A percentile compares a stretch with the other conserved stretches of the same genome.
Conservation (phyloP, 2,329 filamentous ascomycete species). For the Lizonia empirigonia region DNA sequence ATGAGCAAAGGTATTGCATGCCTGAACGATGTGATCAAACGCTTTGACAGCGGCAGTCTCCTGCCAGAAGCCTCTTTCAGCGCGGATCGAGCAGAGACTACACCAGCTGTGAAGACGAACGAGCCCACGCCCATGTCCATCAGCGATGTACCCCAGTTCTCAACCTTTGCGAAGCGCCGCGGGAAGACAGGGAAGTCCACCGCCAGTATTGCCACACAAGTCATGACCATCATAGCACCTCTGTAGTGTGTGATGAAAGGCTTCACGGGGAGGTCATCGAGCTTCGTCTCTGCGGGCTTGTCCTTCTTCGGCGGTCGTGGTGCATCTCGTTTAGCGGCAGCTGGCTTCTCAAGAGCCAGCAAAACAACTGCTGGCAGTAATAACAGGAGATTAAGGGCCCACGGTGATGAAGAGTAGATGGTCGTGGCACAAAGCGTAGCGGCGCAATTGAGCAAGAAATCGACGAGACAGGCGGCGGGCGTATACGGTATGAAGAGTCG, state of each 20-base stretch:
- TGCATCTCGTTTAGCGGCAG: slow-evolving; percentile 18
- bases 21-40: slow-evolving; percentile 70
- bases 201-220: slow-evolving; percentile 89
- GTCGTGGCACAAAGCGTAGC: slow-evolving; percentile 85
- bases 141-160: slow-evolving; percentile 98
- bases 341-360: slow-evolving; percentile 52
- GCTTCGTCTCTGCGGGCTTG: slow-evolving; percentile 21
- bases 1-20: slow-evolving; percentile 83
- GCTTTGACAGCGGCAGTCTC: slow-evolving; percentile 57
- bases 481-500: slow-evolving; percentile 82
- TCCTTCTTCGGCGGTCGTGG: slow-evolving; percentile 32
- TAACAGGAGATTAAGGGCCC: slow-evolving; percentile 76
- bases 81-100: slow-evolving; percentile 84
- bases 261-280: slow-evolving; percentile 73
- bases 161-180: slow-evolving; percentile 93
- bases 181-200: slow-evolving; percentile 96
- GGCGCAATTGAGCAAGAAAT: slow-evolving; percentile 86
- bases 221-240: slow-evolving; percentile 87
- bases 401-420: slow-evolving; percentile 75
- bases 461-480: slow-evolving; percentile 69
- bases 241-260: slow-evolving; percentile 93
- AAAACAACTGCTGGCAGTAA: slow-evolving; percentile 72
- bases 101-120: slow-evolving; percentile 91
- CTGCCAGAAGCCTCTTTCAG: slow-evolving; percentile 69
- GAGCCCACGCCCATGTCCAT: slow-evolving; percentile 98